Percentiles rank a stretch among this genome's conserved stretches.
Evolutionary conservation across 2,329 filamentous ascomycete species (phyloP).

Genomic region (Metarhizium sp.): DNA sequence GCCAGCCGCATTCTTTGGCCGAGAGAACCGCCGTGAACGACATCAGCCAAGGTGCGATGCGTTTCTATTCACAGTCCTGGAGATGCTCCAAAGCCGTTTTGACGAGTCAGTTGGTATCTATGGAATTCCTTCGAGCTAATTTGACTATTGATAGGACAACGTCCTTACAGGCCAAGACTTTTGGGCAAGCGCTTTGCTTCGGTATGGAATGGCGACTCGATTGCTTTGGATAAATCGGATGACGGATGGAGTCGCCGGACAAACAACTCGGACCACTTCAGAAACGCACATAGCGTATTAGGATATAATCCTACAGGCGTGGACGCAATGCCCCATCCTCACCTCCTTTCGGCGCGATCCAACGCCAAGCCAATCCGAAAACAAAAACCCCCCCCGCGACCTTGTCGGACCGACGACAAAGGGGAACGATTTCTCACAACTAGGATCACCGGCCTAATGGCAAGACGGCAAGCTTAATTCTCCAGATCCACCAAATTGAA

Average conservation of each 20-base stretch:
- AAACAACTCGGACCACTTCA: too few species aligned
- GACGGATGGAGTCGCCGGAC: too few species aligned
- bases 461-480: neutral
- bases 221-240: too few species aligned
- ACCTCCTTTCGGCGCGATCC: neutral
- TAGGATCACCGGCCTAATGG: neutral
- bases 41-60: neutral
- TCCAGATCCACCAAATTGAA: neutral
- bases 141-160: too few species aligned
- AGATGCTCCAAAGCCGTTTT: neutral
- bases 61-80: neutral
- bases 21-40: constrained; percentile 1
- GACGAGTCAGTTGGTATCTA: too few species aligned
- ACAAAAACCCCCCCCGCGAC: neutral
- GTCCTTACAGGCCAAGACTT: too few species aligned
- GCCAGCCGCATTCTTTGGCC: neutral
- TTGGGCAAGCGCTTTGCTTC: too few species aligned
- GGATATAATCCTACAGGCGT: too few species aligned
- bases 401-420: constrained; percentile 1
- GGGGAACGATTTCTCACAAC: too few species aligned
- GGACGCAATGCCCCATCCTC: neutral
- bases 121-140: too few species aligned
- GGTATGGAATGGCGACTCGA: too few species aligned
- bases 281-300: too few species aligned
- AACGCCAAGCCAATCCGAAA: neutral